phyloP scores from a whole-genome alignment of 73 alveolate genomes.

The Loxodes magnus region DNA sequence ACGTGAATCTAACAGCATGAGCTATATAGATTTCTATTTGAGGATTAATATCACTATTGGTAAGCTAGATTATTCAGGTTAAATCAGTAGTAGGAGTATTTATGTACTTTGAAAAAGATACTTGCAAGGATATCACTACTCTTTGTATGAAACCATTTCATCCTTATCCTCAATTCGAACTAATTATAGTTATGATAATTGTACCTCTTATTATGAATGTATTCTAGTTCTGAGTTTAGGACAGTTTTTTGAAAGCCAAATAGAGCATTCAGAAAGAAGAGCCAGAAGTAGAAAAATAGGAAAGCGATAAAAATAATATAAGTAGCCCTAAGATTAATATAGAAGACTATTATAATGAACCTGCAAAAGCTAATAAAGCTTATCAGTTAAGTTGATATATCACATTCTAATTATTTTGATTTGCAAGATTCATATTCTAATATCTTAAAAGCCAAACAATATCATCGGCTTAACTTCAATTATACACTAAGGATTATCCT shows the following conservation, averaged over 20 bases:
- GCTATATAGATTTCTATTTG: constrained; percentile 35
- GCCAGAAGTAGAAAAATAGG: too few relatives aligned
- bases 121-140: constrained; percentile 10
- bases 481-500: too few relatives aligned
- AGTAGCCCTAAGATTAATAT: too few relatives aligned
- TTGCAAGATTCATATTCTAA: too few relatives aligned
- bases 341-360: too few relatives aligned
- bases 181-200: constrained; percentile 30
- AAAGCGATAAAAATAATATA: too few relatives aligned
- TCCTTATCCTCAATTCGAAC: constrained; percentile 29
- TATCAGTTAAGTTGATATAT: too few relatives aligned
- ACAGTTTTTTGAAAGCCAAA: constrained; percentile 33
- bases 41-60: constrained; percentile 26
- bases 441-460: too few relatives aligned
- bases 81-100: constrained; percentile 1
- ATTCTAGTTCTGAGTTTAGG: constrained; percentile 36
- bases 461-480: too few relatives aligned
- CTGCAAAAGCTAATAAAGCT: too few relatives aligned
- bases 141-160: constrained; percentile 13
- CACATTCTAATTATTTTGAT: too few relatives aligned
- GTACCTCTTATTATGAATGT: constrained; percentile 31
- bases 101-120: not conserved
- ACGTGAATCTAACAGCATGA: constrained; percentile 38
- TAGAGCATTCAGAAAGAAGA: too few relatives aligned
- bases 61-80: constrained; percentile 8